phyloP scores from a whole-genome alignment of 2,329 filamentous ascomycete genomes.

The Mollisiaceae sp. region DNA sequence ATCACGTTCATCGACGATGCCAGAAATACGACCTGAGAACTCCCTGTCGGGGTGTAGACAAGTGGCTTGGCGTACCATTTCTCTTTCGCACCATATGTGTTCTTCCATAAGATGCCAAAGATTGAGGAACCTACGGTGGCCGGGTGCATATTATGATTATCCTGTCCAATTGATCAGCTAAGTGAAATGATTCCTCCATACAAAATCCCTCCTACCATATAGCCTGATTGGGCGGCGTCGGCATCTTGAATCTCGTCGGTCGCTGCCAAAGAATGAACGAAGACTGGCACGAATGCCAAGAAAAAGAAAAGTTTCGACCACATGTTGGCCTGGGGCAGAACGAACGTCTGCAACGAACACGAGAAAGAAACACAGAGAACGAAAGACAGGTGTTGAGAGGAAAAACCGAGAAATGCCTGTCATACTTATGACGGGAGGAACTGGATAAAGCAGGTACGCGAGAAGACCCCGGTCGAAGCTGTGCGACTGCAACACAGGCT shows the following conservation, averaged over 20 bases:
- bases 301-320: slow-evolving; percentile 21
- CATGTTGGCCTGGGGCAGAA: slow-evolving; percentile 13
- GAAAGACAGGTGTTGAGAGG: slow-evolving; percentile 2
- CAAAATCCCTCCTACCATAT: slow-evolving; percentile 31
- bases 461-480: not conserved
- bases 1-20: slow-evolving; percentile 48
- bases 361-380: not conserved
- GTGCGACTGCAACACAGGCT: not conserved
- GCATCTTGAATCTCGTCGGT: slow-evolving; percentile 37
- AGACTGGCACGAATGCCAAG: slow-evolving; percentile 25
- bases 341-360: not conserved
- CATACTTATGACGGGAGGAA: slow-evolving; percentile 4
- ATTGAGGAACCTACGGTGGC: slow-evolving; percentile 42
- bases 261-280: slow-evolving; percentile 25
- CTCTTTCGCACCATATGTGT: slow-evolving; percentile 40
- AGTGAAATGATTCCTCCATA: too few relatives aligned
- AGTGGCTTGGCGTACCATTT: slow-evolving; percentile 51
- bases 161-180: slow-evolving; percentile 3
- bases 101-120: slow-evolving; percentile 46
- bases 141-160: slow-evolving; percentile 50
- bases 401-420: slow-evolving; percentile 4
- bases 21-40: slow-evolving; percentile 46
- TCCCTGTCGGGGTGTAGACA: slow-evolving; percentile 48
- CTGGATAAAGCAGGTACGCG: slow-evolving; percentile 10
- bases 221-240: slow-evolving; percentile 46